These are phyloP conservation scores for Schizosaccharomyces cryophilus DNA, from an alignment of 805 yeast species.

Conservation along the genomic window DNA sequence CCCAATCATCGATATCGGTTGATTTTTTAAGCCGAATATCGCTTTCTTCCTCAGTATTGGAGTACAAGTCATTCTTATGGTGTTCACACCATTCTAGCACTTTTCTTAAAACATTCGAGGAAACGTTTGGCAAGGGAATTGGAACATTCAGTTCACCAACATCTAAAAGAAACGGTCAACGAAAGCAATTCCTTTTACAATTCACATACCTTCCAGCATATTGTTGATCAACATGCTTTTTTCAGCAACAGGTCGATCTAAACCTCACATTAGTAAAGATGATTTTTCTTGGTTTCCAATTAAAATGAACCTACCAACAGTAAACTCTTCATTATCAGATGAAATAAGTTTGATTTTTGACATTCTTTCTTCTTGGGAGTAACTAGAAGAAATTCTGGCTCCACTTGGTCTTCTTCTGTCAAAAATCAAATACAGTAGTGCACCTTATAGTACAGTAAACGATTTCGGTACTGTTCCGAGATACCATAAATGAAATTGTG, in stretches of 20 bases:
- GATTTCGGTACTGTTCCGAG: too few species aligned
- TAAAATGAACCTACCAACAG: background rate
- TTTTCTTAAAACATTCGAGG: conserved; percentile 59
- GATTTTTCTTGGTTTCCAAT: too few species aligned
- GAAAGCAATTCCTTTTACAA: background rate
- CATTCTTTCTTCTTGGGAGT: background rate
- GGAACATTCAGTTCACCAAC: conserved; percentile 36
- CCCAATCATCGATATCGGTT: conserved; percentile 92
- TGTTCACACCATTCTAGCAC: conserved; percentile 94
- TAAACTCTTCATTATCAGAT: background rate
- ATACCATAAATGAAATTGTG: too few species aligned
- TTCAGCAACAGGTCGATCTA: conserved; percentile 48
- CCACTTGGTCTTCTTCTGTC: too few species aligned
- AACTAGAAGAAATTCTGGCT: background rate
- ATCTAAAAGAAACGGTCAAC: conserved; percentile 8
- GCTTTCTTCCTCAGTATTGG: conserved; percentile 57
- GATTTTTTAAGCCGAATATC: conserved; percentile 32
- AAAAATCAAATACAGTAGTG: too few species aligned
- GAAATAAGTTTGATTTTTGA: background rate
- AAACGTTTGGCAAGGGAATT: conserved; percentile 75
- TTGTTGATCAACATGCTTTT: conserved; percentile 66
- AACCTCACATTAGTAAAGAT: too few species aligned
- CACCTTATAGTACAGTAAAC: too few species aligned
- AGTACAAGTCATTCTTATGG: conserved; percentile 37
- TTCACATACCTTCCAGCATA: conserved; percentile 44